These are phyloP conservation scores for Corynascus novoguineensis DNA, from an alignment of 495 filamentous ascomycete species.

Conservation along the genomic window DNA sequence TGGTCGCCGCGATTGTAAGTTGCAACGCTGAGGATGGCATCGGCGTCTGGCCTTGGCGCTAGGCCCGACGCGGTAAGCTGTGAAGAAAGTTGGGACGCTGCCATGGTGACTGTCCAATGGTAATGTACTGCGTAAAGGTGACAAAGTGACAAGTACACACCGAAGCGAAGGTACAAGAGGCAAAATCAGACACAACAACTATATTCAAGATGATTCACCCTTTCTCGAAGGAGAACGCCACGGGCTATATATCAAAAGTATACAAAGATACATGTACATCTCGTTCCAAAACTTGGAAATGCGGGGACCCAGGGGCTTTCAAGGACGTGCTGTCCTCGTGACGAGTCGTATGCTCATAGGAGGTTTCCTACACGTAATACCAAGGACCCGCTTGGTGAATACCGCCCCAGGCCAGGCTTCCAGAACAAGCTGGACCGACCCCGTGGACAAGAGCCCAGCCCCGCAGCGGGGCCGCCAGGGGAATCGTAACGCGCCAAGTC, in stretches of 20 bases:
- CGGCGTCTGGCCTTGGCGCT: conserved; percentile 8
- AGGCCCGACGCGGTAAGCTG: background rate
- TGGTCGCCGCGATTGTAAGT: conserved; percentile 2
- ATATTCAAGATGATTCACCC: background rate
- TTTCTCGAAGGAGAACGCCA: background rate
- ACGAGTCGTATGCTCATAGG: background rate
- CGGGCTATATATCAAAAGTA: background rate
- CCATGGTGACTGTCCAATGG: background rate
- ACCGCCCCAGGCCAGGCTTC: conserved; percentile 3
- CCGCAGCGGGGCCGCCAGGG: background rate
- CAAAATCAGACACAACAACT: too few relatives aligned
- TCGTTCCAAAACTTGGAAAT: conserved; percentile 2
- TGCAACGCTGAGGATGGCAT: conserved; percentile 1
- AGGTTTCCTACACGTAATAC: background rate
- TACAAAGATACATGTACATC: too few relatives aligned
- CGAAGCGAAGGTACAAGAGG: too few relatives aligned
- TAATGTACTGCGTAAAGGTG: too few relatives aligned
- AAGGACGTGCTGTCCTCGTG: conserved; percentile 9
- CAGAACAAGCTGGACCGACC: background rate
- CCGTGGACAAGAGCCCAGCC: background rate
- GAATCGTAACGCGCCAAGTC: background rate
- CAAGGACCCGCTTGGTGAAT: conserved; percentile 1
- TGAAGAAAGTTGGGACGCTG: background rate
- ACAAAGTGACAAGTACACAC: too few relatives aligned
- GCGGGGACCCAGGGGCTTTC: background rate